Evolutionary conservation across 2,329 filamentous ascomycete species (phyloP).

Genomic region (Huntiella abstrusa): DNA sequence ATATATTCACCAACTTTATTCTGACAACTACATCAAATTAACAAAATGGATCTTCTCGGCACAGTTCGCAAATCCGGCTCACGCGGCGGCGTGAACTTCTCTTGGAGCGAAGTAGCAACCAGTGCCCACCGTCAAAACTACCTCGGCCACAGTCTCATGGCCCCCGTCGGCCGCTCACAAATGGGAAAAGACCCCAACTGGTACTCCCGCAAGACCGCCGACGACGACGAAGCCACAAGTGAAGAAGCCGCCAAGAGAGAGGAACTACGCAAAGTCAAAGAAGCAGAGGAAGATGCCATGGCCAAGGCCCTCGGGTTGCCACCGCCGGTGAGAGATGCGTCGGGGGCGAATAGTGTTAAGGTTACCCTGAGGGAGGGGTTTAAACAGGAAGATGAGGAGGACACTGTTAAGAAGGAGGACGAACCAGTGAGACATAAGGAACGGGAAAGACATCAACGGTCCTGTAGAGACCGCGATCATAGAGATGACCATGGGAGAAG

Average conservation of each 20-base stretch:
- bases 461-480: neutral
- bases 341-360: conserved; percentile 50
- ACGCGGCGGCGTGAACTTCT: conserved; percentile 86
- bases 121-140: conserved; percentile 77
- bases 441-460: neutral
- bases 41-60: conserved; percentile 73
- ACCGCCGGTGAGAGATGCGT: conserved; percentile 38
- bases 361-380: conserved; percentile 18
- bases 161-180: conserved; percentile 83
- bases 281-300: conserved; percentile 85
- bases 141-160: conserved; percentile 80
- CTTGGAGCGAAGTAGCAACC: conserved; percentile 82
- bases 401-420: neutral
- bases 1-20: no score
- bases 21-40: neutral
- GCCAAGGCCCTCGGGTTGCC: conserved; percentile 66
- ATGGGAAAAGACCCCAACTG: conserved; percentile 49
- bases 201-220: conserved; percentile 40
- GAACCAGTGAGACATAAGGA: neutral
- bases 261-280: conserved; percentile 67
- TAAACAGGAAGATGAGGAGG: neutral
- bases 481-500: neutral
- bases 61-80: conserved; percentile 81
- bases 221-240: conserved; percentile 22
- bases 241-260: conserved; percentile 47